Evolutionary conservation across 2,329 filamentous ascomycete species (phyloP), one percentile per base, ranked within the genome.

Genomic region (Hymenotorrendiella dingleyae): DNA sequence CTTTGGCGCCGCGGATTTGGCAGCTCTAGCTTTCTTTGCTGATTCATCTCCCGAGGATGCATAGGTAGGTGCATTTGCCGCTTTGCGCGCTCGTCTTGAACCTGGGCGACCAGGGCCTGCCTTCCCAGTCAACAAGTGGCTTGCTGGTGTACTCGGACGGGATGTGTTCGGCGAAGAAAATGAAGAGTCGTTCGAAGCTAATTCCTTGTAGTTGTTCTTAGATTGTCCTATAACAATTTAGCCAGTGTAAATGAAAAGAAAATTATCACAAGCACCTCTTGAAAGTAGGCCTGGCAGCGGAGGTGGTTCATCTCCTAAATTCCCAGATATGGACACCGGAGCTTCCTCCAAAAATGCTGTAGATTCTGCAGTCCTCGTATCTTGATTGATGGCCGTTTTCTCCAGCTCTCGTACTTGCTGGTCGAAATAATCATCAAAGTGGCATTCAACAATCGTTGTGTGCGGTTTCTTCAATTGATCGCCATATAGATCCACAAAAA

Each of bases 401-500:
- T 82, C 88, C 16, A 98, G 73, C 62, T 95, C 87, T 52, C 80
- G 76, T 49, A 97, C 71, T 66, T 97, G 89, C 59, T 94, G 86
- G 62, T 97, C 87, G 63, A 97, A 98, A 65, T 96, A 97, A 55
- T 84, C 76, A 60, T 94, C 88, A 61, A 98, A 98, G 38, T 78
- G 76, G 67, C 89, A 95, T 61, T 90, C 79, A 44, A 93, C 73
- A 17, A 86, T 72, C 41, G 85, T 88, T 9, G 82, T 86, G 61
- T 91, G 78, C 20, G 85, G 78, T 55, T 86, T 86, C 62, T 81
- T 89, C 42, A 98, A 70, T 64, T 95, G 85, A 45, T 93, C 84
- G 54, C 82, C 86, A 63, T 97, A 98, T 21, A 96, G 74, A 52
- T 89, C 86, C 53, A 93, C 76, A 61, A 97, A 98, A 24, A 98